Evolutionary conservation across 805 yeast genomes (phyloP).

Genomic region (Komagataella pseudopastoris): DNA sequence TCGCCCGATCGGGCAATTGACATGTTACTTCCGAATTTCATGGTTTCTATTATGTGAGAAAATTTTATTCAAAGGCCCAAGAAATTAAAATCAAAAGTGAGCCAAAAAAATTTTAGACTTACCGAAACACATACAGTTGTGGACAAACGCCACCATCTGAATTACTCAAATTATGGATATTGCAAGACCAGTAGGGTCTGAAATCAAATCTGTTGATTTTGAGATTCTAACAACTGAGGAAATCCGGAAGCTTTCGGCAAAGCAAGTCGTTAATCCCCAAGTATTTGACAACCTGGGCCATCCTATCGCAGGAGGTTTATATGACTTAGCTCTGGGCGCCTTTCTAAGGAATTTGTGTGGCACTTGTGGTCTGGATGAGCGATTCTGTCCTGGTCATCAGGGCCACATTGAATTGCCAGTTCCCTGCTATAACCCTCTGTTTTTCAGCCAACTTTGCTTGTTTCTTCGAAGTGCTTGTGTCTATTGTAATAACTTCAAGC

Average conservation of each 20-base stretch:
- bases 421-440: constrained; percentile 89
- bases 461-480: constrained; percentile 77
- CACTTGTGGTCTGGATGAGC: constrained; percentile 92
- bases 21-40: not conserved
- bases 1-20: not conserved
- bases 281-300: constrained; percentile 96
- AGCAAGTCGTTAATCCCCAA: constrained; percentile 89
- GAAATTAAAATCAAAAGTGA: too few relatives aligned
- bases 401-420: constrained; percentile 96
- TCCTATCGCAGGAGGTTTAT: constrained; percentile 86
- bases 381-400: constrained; percentile 94
- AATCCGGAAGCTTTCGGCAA: constrained; percentile 77
- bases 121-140: not conserved
- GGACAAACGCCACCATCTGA: not conserved
- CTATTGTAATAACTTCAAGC: constrained; percentile 78
- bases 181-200: constrained; percentile 92
- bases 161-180: constrained; percentile 58
- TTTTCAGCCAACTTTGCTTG: constrained; percentile 82
- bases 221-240: constrained; percentile 74
- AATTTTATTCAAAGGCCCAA: not conserved
- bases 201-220: constrained; percentile 85
- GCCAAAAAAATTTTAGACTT: not conserved
- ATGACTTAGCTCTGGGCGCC: constrained; percentile 93
- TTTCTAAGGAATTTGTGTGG: constrained; percentile 79
- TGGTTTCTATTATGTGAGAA: not conserved